phyloP scores from a whole-genome alignment of 2,329 filamentous ascomycete genomes.

The Diplodia scrobiculata region DNA sequence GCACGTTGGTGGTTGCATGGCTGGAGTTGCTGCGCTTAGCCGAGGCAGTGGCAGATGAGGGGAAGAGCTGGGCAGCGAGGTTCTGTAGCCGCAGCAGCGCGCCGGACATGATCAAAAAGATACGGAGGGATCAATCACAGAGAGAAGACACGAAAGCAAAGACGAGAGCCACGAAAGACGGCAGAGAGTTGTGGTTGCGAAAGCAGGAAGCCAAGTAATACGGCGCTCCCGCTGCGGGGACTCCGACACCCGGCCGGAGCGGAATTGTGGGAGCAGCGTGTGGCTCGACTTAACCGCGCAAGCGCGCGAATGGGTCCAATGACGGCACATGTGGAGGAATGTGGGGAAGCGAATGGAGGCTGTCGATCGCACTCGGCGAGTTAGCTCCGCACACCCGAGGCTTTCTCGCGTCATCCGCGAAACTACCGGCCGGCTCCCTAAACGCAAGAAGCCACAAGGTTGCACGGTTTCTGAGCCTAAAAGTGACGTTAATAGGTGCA shows the following conservation, averaged over 20 bases:
- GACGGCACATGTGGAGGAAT: slow-evolving; percentile 32
- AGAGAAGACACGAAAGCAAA: background rate
- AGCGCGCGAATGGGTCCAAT: slow-evolving; percentile 8
- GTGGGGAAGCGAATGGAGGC: slow-evolving; percentile 39
- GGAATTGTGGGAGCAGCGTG: background rate
- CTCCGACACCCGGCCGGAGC: background rate
- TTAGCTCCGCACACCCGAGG: slow-evolving; percentile 13
- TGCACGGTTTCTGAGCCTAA: slow-evolving; percentile 19
- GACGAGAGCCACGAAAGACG: slow-evolving; percentile 1
- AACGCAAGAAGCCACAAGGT: slow-evolving; percentile 16
- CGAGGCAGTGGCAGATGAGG: slow-evolving; percentile 36
- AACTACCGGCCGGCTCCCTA: background rate
- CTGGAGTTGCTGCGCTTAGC: slow-evolving; percentile 39
- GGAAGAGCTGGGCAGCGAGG: slow-evolving; percentile 43
- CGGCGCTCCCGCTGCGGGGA: slow-evolving; percentile 6
- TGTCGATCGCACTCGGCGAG: slow-evolving; percentile 10
- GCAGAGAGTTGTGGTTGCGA: slow-evolving; percentile 2
- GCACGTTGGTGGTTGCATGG: slow-evolving; percentile 42
- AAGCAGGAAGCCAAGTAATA: background rate
- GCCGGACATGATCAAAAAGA: background rate
- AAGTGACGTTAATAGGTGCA: background rate
- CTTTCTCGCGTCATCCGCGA: slow-evolving; percentile 6
- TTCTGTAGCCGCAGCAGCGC: slow-evolving; percentile 40
- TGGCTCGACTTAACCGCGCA: slow-evolving; percentile 9
- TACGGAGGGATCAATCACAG: background rate